These are phyloP conservation scores for Cystofilobasidium macerans DNA, from an alignment of 768 basidiomycete species.

Conservation along the genomic window DNA sequence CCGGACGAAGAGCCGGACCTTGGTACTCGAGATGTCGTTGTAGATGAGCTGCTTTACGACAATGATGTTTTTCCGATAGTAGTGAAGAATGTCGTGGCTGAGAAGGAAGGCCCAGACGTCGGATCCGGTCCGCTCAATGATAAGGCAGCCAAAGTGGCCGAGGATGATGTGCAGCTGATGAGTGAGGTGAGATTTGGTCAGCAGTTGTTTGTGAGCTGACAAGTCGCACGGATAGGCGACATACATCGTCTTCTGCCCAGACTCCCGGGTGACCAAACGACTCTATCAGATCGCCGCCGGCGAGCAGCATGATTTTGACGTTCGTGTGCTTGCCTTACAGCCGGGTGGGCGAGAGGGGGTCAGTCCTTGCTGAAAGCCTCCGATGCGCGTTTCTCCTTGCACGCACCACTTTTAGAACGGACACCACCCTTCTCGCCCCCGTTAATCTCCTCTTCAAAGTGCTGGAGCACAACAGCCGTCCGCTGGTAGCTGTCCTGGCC, in stretches of 20 bases:
- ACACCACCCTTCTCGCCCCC: slow-evolving; percentile 54
- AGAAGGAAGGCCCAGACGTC: slow-evolving; percentile 53
- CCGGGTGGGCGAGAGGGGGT: not conserved
- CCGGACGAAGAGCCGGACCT: slow-evolving; percentile 50
- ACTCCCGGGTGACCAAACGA: slow-evolving; percentile 98
- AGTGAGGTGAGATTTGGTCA: not conserved
- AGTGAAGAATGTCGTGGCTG: slow-evolving; percentile 44
- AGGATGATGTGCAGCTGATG: slow-evolving; percentile 85
- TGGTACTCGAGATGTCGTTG: slow-evolving; percentile 93
- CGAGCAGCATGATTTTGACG: slow-evolving; percentile 82
- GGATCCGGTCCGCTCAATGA: slow-evolving; percentile 88
- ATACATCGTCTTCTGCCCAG: slow-evolving; percentile 86
- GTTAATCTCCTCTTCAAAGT: slow-evolving; percentile 93
- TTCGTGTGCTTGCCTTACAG: slow-evolving; percentile 45
- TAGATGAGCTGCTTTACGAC: slow-evolving; percentile 89
- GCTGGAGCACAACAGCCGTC: slow-evolving; percentile 92
- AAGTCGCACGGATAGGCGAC: slow-evolving; percentile 31
- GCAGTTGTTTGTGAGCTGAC: not conserved
- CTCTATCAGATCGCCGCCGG: slow-evolving; percentile 94
- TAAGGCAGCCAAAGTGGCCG: slow-evolving; percentile 84
- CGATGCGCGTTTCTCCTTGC: not conserved
- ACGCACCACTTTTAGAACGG: slow-evolving; percentile 48
- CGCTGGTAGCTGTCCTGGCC: slow-evolving; percentile 79
- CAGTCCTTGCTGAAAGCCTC: too few species aligned
- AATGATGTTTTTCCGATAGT: slow-evolving; percentile 61